phyloP scores from a whole-genome alignment of 148 eudicot genomes.

The Rhododendron ovatum region DNA sequence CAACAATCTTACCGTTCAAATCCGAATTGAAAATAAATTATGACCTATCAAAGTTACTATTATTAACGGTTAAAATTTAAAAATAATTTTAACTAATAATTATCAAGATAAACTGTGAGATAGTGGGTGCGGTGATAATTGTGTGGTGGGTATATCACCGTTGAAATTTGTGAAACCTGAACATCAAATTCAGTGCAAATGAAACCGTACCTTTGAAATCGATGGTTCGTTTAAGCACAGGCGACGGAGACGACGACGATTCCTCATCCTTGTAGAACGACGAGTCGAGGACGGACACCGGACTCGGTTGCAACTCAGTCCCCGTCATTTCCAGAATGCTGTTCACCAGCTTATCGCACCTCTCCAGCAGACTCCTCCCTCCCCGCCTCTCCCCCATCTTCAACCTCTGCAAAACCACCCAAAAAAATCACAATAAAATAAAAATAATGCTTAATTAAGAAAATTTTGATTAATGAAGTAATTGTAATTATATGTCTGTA shows the following conservation, averaged over 20 bases:
- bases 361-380: slow-evolving; percentile 64
- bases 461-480: not conserved
- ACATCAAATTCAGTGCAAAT: not conserved
- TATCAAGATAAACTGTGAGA: too few relatives aligned
- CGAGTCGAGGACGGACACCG: slow-evolving; percentile 92
- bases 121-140: too few relatives aligned
- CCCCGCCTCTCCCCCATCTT: slow-evolving; percentile 56
- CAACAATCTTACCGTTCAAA: too few relatives aligned
- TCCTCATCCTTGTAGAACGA: slow-evolving; percentile 89
- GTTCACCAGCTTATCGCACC: slow-evolving; percentile 74
- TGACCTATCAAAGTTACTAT: too few relatives aligned
- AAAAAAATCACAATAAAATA: not conserved
- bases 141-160: too few relatives aligned
- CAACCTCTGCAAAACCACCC: slow-evolving; percentile 37
- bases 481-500: too few relatives aligned
- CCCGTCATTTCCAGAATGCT: slow-evolving; percentile 79
- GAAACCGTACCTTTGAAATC: slow-evolving; percentile 70
- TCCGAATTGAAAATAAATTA: too few relatives aligned
- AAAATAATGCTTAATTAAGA: not conserved
- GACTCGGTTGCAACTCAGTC: slow-evolving; percentile 79
- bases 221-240: slow-evolving; percentile 74
- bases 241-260: slow-evolving; percentile 78
- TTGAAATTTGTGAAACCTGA: not conserved
- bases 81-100: too few relatives aligned
- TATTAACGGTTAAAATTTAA: too few relatives aligned